Conservation (phyloP, 345 rosid species). For the Citropsis articulata region DNA sequence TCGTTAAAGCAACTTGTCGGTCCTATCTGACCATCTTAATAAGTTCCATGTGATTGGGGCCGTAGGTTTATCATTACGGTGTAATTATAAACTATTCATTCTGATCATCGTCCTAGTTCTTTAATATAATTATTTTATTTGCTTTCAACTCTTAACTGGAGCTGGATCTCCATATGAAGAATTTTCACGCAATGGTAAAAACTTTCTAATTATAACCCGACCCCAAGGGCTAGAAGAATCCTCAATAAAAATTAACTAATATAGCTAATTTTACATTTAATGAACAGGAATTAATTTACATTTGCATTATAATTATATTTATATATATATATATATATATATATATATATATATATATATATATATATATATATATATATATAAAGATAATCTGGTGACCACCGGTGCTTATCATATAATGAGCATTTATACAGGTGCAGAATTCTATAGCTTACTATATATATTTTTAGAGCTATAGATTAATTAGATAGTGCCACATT, state of each 20-base stretch:
- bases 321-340: no score
- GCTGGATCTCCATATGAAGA: neutral
- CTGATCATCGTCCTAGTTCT: neutral
- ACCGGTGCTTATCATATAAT: no score
- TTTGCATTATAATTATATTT: no score
- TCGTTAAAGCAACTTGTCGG: constrained; percentile 28
- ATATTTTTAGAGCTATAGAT: no score
- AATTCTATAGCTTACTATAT: no score
- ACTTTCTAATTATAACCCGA: neutral
- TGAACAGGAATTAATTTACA: no score
- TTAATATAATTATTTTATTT: neutral
- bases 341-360: no score
- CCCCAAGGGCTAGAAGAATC: neutral
- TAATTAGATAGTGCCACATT: no score
- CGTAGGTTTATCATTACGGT: constrained; percentile 19
- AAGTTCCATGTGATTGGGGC: constrained; percentile 45
- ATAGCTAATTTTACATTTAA: no score
- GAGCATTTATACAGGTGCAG: no score
- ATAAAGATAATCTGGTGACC: no score
- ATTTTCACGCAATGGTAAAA: neutral
- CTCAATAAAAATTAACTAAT: neutral
- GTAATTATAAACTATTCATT: neutral
- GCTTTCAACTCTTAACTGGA: neutral
- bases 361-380: no score
- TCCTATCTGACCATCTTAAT: constrained; percentile 26